Percentiles rank a stretch among this genome's conserved stretches.
Conservation (phyloP, 148 eudicot genomes). For the Simmondsia chinensis region DNA sequence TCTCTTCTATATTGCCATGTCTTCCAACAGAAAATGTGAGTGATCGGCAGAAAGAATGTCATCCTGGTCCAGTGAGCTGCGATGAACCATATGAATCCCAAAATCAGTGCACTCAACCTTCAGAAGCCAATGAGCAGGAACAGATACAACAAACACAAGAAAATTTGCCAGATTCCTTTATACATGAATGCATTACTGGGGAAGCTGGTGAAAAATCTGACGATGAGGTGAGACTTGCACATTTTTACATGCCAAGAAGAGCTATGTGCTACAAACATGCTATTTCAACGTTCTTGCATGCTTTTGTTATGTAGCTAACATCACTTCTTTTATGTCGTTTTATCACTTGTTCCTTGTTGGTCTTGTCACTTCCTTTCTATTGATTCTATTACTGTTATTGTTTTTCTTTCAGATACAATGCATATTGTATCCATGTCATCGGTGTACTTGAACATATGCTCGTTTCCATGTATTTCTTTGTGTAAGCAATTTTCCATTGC, state of each 20-base stretch:
- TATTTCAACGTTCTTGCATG: background rate
- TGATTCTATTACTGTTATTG: too few species aligned
- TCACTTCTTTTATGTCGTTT: background rate
- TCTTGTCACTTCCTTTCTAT: background rate
- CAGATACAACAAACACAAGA: constrained; percentile 26
- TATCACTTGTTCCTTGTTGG: background rate
- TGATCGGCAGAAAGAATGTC: constrained; percentile 13
- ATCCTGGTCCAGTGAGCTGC: constrained; percentile 12
- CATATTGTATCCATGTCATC: too few species aligned
- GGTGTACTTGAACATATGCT: too few species aligned
- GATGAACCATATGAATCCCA: constrained; percentile 22
- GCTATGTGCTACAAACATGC: background rate
- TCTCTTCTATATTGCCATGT: constrained; percentile 24
- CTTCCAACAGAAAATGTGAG: constrained; percentile 15
- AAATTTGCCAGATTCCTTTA: constrained; percentile 20
- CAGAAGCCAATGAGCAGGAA: constrained; percentile 24
- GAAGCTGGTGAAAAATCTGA: constrained; percentile 26
- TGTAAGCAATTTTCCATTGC: too few species aligned
- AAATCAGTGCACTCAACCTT: constrained; percentile 23
- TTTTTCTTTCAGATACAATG: too few species aligned
- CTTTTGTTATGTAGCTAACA: background rate
- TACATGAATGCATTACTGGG: constrained; percentile 18
- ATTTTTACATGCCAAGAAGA: too few species aligned
- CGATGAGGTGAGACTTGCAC: constrained; percentile 54
- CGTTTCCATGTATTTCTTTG: too few species aligned